A percentile compares a stretch with the other conserved stretches of the same genome.
Conservation (phyloP, 2,329 filamentous ascomycete genomes). For the Colletotrichum sp. region DNA sequence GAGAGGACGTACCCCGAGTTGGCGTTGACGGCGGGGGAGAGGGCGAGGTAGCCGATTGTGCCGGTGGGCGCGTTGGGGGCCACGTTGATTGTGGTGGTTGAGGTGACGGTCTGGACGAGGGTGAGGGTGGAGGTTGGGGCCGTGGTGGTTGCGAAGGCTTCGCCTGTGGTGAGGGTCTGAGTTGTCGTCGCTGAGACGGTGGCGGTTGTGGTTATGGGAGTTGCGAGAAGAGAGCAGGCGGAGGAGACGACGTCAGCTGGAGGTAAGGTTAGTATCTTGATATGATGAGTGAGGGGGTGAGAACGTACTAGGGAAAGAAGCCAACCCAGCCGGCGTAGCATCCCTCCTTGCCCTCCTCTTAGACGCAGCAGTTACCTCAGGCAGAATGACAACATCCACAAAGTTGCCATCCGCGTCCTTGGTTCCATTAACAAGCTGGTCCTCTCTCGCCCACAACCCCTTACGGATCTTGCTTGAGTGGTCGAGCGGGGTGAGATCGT, state of each 20-base stretch:
- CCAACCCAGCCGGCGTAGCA: background rate
- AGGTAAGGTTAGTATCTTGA: background rate
- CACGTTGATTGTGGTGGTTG: background rate
- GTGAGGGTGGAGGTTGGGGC: background rate
- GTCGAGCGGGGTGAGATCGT: background rate
- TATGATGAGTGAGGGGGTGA: no score
- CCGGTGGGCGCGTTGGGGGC: background rate
- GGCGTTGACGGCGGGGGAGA: background rate
- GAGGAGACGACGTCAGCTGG: background rate
- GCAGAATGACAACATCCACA: background rate
- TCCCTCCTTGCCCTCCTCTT: background rate
- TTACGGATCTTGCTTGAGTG: background rate
- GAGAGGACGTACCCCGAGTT: background rate
- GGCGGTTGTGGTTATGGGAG: background rate
- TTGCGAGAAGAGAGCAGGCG: background rate
- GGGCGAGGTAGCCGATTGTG: background rate
- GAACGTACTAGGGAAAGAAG: background rate
- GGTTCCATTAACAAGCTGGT: background rate
- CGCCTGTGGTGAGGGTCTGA: background rate
- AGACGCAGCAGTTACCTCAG: background rate
- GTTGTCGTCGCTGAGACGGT: background rate
- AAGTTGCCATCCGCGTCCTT: background rate
- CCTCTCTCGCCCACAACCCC: accelerated
- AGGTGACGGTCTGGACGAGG: background rate
- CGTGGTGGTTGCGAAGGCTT: background rate